Base-by-base conservation (phyloP, 2,329 filamentous ascomycete species). In the Colletotrichum trifolii region DNA sequence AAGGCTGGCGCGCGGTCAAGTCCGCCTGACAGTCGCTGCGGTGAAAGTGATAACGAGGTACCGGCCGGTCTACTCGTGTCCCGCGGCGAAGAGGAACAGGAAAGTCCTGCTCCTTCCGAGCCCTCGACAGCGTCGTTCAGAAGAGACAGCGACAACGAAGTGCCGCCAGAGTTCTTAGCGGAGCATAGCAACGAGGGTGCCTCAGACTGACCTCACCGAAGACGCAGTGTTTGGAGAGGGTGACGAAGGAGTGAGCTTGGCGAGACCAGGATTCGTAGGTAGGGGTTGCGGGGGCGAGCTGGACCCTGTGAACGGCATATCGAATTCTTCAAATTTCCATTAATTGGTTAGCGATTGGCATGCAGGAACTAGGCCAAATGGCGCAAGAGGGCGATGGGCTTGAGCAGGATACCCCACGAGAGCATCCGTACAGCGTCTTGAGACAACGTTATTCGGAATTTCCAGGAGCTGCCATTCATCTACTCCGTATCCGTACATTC, bases 151-250 rank as follows among this genome's bases (percentile, higher is more conserved):
- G 81, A 81, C 64, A 83, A 84, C 53, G 83, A 84, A 55, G 78
- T 87, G 8, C 84, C 85, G 1, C 74, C 75, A 0, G 84, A 87
- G 63, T 86, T 87, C 67, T 68, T 87, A 7, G 80, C 80, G 10
- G 81, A 85, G 69, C 80, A 83, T 45, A 68, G 53, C 33, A 52
- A 71, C 10, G 60, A 66, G 17, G 57, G 45, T 4, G 25, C 55
- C 13, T 55, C 60, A 12, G 59, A 65, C 36, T 60, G 54, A 58
- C 25, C 11, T 17, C 54, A 58, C 17, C 38, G 47, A 12, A 9
- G 9, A 17, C 33, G 46, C 9, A 46, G 34, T 8, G 54, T n/a
- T 34, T 59, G 53, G 17, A 43, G 11, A 2, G 6, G 49, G 40
- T 42, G 25, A 49, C 45, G 55, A 12, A 34, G 15, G 48, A 10